Evolutionary conservation across 306 rosid genomes (phyloP).

Genomic region (Dryas drummondii): DNA sequence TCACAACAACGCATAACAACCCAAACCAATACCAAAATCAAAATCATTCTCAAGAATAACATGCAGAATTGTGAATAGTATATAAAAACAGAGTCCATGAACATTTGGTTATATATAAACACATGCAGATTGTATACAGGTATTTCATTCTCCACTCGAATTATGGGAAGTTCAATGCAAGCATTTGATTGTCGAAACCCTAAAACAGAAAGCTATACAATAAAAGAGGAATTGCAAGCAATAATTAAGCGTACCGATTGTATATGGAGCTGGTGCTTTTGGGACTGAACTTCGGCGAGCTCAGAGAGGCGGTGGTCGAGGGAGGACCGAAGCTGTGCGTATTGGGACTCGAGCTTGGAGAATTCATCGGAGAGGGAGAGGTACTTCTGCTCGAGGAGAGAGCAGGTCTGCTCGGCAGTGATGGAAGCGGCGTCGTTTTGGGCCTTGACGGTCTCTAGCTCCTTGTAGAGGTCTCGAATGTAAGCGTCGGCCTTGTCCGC

Average conservation of each 20-base stretch:
- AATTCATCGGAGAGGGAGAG: slow-evolving; percentile 66
- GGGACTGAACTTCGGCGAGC: slow-evolving; percentile 52
- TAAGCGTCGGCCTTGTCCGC: slow-evolving; percentile 81
- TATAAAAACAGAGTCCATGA: no score
- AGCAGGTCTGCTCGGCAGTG: slow-evolving; percentile 94
- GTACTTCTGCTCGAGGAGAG: slow-evolving; percentile 91
- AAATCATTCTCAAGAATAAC: not conserved
- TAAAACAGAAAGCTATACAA: not conserved
- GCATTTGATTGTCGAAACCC: not conserved
- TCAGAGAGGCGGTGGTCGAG: slow-evolving; percentile 57
- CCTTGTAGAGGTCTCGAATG: slow-evolving; percentile 65
- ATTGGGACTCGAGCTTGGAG: slow-evolving; percentile 67
- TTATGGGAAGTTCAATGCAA: not conserved
- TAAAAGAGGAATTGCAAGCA: not conserved
- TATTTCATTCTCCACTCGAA: not conserved
- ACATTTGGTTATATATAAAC: no score
- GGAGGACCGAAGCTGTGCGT: slow-evolving; percentile 61
- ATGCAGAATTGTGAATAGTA: no score
- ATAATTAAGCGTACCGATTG: slow-evolving; percentile 44
- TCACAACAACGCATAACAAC: not conserved
- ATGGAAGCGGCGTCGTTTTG: slow-evolving; percentile 74
- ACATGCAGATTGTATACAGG: not conserved
- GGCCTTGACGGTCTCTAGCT: slow-evolving; percentile 81
- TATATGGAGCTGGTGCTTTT: slow-evolving; percentile 57
- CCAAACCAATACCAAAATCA: not conserved